A percentile compares a stretch with the other conserved stretches of the same genome.
phyloP scores from a whole-genome alignment of 768 basidiomycete genomes.

The Lepiota brunneoincarnata region DNA sequence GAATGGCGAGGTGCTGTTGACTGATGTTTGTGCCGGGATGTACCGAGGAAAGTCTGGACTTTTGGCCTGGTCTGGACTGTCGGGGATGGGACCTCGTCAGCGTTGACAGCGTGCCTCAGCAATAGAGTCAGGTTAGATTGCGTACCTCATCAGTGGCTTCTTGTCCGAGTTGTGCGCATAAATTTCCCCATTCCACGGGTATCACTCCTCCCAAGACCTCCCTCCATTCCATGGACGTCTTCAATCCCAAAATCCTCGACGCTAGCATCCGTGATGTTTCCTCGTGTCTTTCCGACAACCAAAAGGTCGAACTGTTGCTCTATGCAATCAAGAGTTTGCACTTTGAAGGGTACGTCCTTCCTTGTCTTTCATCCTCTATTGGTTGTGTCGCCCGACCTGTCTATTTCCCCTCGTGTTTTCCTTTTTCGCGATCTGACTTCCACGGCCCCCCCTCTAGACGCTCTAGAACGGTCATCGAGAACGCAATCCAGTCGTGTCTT shows the following conservation, averaged over 20 bases:
- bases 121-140: slow-evolving; percentile 8
- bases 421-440: slow-evolving; percentile 12
- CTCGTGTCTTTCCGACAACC: slow-evolving; percentile 52
- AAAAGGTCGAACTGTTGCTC: slow-evolving; percentile 70
- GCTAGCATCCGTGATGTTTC: slow-evolving; percentile 72
- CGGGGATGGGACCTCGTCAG: background rate
- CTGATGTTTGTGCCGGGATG: slow-evolving; percentile 4
- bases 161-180: slow-evolving; percentile 1
- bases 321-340: slow-evolving; percentile 84
- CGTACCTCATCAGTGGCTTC: slow-evolving; percentile 5
- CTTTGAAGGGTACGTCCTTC: slow-evolving; percentile 53
- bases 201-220: background rate
- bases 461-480: slow-evolving; percentile 65
- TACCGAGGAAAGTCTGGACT: slow-evolving; percentile 6
- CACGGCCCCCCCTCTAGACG: slow-evolving; percentile 30
- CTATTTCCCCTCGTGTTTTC: slow-evolving; percentile 9
- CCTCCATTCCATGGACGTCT: slow-evolving; percentile 50
- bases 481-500: slow-evolving; percentile 70
- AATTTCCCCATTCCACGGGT: slow-evolving; percentile 3
- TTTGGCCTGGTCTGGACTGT: background rate
- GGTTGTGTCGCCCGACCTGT: background rate
- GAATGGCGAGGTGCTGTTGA: background rate
- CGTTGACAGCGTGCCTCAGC: slow-evolving; percentile 1
- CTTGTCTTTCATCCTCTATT: background rate
- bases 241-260: slow-evolving; percentile 76